Conservation (phyloP, 2,329 filamentous ascomycete genomes). For the Calonectria multiphialidica region DNA sequence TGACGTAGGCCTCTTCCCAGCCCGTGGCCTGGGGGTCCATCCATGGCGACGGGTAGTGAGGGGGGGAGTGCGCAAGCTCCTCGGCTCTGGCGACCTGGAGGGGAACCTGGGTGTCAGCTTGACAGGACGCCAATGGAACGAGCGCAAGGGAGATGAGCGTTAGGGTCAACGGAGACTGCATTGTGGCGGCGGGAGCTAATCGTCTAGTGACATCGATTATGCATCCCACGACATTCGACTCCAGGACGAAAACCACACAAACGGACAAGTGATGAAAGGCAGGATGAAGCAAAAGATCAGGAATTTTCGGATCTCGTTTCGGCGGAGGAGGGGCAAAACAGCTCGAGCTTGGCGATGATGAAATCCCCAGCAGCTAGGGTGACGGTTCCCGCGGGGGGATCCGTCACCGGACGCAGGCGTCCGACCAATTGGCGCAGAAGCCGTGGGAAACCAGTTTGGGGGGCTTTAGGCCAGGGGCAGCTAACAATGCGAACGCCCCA, state of each 20-base stretch:
- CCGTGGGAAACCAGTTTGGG: constrained; percentile 1
- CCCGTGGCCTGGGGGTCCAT: constrained; percentile 77
- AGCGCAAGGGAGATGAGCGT: constrained; percentile 21
- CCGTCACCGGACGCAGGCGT: neutral
- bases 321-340: neutral
- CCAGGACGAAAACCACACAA: neutral
- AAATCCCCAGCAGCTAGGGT: neutral
- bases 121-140: constrained; percentile 16
- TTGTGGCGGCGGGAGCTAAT: constrained; percentile 23
- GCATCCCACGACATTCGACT: neutral
- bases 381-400: neutral
- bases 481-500: neutral
- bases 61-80: constrained; percentile 58
- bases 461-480: constrained; percentile 11
- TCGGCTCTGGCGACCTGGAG: constrained; percentile 35
- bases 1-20: constrained; percentile 82
- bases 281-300: neutral
- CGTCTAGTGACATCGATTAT: neutral
- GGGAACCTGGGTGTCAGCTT: constrained; percentile 38
- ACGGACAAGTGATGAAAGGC: neutral
- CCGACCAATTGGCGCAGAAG: constrained; percentile 17
- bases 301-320: neutral
- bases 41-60: constrained; percentile 90
- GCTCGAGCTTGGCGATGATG: neutral
- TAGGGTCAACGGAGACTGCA: constrained; percentile 28